Evolutionary conservation across 441 rosid genomes (phyloP), one percentile per base, ranked within the genome.

Genomic region (Mallotus japonicus): DNA sequence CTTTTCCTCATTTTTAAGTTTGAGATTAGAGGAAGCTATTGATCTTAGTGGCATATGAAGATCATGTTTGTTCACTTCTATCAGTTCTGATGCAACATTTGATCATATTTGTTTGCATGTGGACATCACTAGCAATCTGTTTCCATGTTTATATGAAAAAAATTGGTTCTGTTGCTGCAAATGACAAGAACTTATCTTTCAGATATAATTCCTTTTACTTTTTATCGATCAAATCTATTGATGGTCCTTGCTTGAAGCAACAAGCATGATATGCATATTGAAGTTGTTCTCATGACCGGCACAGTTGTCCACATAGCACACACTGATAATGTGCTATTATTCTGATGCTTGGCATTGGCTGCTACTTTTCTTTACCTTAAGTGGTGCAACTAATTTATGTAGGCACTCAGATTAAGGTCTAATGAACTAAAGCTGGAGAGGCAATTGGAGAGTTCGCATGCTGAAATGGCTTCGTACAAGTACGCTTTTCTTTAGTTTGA

Each of bases 361-460:
- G 40, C 20, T 50, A 5, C 59, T 47, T 72, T 57, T 37, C 46
- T 19, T 10, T 65, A 5, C 50, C 63, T 47, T 37, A 55, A 40
- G 15, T 74, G 74, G 8, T 73, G 56, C 57, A 72, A 66, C 20
- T 76, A 34, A 68, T 72, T 71, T 70, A n/a, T 81, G 79, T 76
- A 93, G 99, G 95, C 98, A 74, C 97, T 93, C 77, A 87, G 94
- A 81, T 86, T 96, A 67, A 84, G 99, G 79, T 96, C 98, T 57
- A 92, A 77, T 74, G 98, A 96, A 85, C 88, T 96, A 59, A 96
- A 90, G 88, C 86, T 96, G 86, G 98, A 89, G 87, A 90, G 96
- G 83, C 91, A 88, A 78, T 81, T 93, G 80, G 97, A 90, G 84
- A 87, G 83, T 69, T 86, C 91, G 56, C 88, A 88, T 70, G 84